Evolutionary conservation across 345 rosid species (phyloP).

Genomic region (Citrus mangshanensis): DNA sequence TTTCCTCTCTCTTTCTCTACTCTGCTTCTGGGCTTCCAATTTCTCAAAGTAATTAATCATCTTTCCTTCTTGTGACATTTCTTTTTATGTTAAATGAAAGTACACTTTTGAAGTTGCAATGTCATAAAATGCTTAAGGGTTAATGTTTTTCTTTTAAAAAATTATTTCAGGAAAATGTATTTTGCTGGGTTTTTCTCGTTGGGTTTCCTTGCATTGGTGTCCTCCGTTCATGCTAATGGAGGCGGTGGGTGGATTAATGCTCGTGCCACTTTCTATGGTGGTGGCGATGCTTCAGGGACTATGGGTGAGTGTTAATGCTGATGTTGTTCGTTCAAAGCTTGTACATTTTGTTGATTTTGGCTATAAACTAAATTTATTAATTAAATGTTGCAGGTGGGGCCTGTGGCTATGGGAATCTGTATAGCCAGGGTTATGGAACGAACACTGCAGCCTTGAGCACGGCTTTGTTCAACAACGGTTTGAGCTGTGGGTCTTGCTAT

Average conservation of each 20-base stretch:
- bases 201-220: slow-evolving; percentile 50
- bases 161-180: slow-evolving; percentile 49
- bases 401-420: slow-evolving; percentile 76
- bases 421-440: slow-evolving; percentile 81
- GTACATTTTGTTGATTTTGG: too few relatives aligned
- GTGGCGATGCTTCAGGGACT: slow-evolving; percentile 59
- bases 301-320: slow-evolving; percentile 32
- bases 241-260: slow-evolving; percentile 31
- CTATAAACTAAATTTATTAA: neutral
- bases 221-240: slow-evolving; percentile 45
- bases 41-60: slow-evolving; percentile 33
- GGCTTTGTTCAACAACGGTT: slow-evolving; percentile 68
- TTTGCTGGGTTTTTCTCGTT: slow-evolving; percentile 31
- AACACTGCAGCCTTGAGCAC: slow-evolving; percentile 84
- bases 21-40: slow-evolving; percentile 8
- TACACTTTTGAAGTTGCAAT: neutral
- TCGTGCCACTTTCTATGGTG: slow-evolving; percentile 58
- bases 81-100: neutral
- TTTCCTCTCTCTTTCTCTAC: slow-evolving; percentile 9
- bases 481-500: slow-evolving; percentile 79
- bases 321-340: too few relatives aligned
- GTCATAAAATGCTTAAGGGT: neutral
- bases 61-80: slow-evolving; percentile 6
- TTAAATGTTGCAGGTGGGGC: slow-evolving; percentile 57
- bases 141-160: neutral